Evolutionary conservation across 768 basidiomycete genomes (phyloP), one percentile per base, ranked within the genome.

Genomic region (Lactarius deliciosus): DNA sequence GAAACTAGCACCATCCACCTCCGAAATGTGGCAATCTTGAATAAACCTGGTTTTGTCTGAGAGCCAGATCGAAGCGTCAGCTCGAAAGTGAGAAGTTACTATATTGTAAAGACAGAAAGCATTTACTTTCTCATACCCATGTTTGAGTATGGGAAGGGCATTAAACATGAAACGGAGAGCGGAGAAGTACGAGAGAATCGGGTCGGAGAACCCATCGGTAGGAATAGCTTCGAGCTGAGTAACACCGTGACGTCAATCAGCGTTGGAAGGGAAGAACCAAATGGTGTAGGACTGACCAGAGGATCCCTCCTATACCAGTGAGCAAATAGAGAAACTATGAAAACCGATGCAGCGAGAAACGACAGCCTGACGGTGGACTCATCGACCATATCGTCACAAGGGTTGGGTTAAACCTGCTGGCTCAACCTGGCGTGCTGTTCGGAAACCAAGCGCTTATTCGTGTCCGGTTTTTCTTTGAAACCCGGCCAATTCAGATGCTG

Each of bases 1-100:
- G 71, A 72, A 0, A 80, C 56, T 20, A 85, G 53, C 36, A 84
- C 76, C 0, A 73, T 62, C 84, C 83, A 85, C n/a, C 72, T 71
- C 11, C 38, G 28, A 3, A 71, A 32, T 2, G 68, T 64, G 0
- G 77, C 65, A 5, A 79, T 65, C 57, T 76, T 79, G 71, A 79
- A 81, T 6, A 75, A 64, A 2, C 64, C 61, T 11, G 60, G 65
- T 30, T 73, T 73, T 68, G 75, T 65, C 77, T 78, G 28, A 13
- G 5, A 16, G 25, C 60, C 11, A 25, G 2, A n/a, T 5, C 7
- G 20, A 8, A 32, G 16, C 15, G 13, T 55, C 38, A 64, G 50
- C 50, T 43, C 40, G 22, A n/a, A 15, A 40, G 38, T n/a, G 9
- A 4, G 8, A 22, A 5, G 41, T 10, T 10, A 38, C 38, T 13